Evolutionary conservation across 2,329 filamentous ascomycete species (phyloP).

Genomic region (Diaporthe citri): DNA sequence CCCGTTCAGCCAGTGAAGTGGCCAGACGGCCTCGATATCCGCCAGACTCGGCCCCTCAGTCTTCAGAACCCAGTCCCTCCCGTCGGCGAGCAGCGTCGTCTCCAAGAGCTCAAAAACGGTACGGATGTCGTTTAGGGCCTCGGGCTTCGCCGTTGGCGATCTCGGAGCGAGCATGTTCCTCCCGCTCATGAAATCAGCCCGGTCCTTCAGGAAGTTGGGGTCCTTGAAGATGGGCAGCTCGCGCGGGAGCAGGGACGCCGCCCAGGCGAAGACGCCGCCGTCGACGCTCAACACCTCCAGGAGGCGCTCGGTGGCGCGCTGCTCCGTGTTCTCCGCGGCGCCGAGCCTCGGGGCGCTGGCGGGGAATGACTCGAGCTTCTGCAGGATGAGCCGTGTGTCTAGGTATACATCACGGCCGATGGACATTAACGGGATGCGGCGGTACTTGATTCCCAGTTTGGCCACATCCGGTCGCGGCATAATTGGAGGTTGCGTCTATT

Average conservation of each 20-base stretch:
- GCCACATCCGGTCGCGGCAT: conserved; percentile 76
- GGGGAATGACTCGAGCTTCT: conserved; percentile 71
- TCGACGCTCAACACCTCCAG: conserved; percentile 69
- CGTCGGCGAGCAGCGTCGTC: conserved; percentile 72
- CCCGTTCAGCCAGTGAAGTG: conserved; percentile 73
- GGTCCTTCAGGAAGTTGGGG: conserved; percentile 70
- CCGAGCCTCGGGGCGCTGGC: conserved; percentile 56
- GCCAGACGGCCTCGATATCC: conserved; percentile 79
- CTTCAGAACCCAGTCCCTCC: conserved; percentile 73
- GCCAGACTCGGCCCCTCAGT: conserved; percentile 67
- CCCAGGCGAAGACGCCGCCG: conserved; percentile 66
- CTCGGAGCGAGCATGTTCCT: conserved; percentile 44
- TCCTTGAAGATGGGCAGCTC: conserved; percentile 67
- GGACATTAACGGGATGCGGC: conserved; percentile 76
- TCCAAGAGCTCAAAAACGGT: conserved; percentile 71
- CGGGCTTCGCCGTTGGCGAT: conserved; percentile 56
- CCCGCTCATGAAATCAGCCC: conserved; percentile 52
- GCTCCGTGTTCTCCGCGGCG: conserved; percentile 52
- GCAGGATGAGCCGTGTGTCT: conserved; percentile 77
- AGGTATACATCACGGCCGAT: conserved; percentile 77
- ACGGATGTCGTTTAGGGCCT: conserved; percentile 68
- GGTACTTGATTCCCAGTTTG: conserved; percentile 72
- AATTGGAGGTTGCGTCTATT: conserved; percentile 72
- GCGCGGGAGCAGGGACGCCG: conserved; percentile 68
- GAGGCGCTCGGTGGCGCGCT: conserved; percentile 64